phyloP scores from a whole-genome alignment of 345 rosid genomes.

The Corchorus olitorius region DNA sequence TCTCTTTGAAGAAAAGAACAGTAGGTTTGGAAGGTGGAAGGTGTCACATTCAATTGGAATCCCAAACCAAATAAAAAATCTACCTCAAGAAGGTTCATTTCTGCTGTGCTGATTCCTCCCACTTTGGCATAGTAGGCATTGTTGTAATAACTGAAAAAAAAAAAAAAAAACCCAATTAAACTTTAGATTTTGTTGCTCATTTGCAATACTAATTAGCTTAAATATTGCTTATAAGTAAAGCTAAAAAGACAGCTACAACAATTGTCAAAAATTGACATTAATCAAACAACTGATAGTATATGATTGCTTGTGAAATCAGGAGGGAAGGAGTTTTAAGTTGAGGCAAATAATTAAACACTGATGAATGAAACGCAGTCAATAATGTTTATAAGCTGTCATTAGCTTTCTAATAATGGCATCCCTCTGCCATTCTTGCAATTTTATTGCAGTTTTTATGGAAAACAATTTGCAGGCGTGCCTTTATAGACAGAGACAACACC shows the following conservation, averaged over 20 bases:
- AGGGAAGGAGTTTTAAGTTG: neutral
- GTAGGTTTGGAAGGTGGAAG: slow-evolving; percentile 52
- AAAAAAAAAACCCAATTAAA: neutral
- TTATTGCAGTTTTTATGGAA: slow-evolving; percentile 10
- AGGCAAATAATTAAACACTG: slow-evolving; percentile 13
- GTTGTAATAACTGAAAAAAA: slow-evolving; percentile 54
- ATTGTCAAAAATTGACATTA: slow-evolving; percentile 21
- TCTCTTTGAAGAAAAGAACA: slow-evolving; percentile 54
- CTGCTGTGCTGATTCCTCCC: slow-evolving; percentile 70
- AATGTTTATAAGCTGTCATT: too few species aligned
- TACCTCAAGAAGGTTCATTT: slow-evolving; percentile 75
- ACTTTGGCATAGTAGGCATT: slow-evolving; percentile 69
- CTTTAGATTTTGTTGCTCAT: neutral
- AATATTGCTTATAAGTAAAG: neutral
- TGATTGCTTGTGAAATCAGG: slow-evolving; percentile 14
- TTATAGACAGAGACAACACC: slow-evolving; percentile 25
- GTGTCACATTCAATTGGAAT: slow-evolving; percentile 66
- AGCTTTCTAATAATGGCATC: slow-evolving; percentile 23
- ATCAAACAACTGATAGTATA: slow-evolving; percentile 20
- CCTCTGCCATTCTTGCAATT: slow-evolving; percentile 5
- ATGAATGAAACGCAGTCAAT: slow-evolving; percentile 3
- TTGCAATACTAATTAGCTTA: neutral
- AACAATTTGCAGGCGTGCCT: slow-evolving; percentile 26
- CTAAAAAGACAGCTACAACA: neutral
- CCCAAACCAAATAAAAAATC: slow-evolving; percentile 72